Evolutionary conservation across 139 green algal species (phyloP).

Genomic region (Chlorella sorokiniana): DNA sequence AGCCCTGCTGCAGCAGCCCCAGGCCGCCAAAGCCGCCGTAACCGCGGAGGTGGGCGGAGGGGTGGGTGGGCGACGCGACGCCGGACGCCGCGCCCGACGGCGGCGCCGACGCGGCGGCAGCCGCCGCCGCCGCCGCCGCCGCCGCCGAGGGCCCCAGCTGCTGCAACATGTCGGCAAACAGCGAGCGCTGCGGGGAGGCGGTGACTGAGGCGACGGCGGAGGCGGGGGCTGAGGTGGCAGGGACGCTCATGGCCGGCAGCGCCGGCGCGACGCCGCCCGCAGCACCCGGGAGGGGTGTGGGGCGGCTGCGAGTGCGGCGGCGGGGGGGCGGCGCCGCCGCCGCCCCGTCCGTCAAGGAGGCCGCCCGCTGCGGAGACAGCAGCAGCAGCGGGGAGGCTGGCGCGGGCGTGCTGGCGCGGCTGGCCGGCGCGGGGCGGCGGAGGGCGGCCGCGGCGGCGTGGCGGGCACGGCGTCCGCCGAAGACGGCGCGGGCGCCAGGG

Average conservation of each 20-base stretch:
- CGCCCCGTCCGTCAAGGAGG: not conserved
- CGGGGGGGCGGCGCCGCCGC: not conserved
- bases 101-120: not conserved
- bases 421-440: not conserved
- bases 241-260: not conserved
- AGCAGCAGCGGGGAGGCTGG: conserved; percentile 8
- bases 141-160: not conserved
- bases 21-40: not conserved
- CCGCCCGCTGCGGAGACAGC: conserved; percentile 9
- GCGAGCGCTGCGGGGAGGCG: conserved; percentile 18
- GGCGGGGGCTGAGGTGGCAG: not conserved
- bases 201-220: not conserved
- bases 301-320: not conserved
- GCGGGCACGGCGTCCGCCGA: not conserved
- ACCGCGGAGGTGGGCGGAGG: not conserved
- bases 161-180: conserved; percentile 25
- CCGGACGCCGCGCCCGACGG: not conserved
- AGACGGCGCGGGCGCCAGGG: not conserved
- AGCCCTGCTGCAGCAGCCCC: conserved; percentile 18
- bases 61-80: conserved; percentile 1
- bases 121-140: not conserved
- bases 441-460: not conserved
- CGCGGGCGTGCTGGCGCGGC: not conserved
- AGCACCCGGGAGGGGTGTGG: conserved; percentile 19
- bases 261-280: conserved; percentile 5